Conservation (phyloP, 148 eudicot species). For the Linanthus parryae region DNA sequence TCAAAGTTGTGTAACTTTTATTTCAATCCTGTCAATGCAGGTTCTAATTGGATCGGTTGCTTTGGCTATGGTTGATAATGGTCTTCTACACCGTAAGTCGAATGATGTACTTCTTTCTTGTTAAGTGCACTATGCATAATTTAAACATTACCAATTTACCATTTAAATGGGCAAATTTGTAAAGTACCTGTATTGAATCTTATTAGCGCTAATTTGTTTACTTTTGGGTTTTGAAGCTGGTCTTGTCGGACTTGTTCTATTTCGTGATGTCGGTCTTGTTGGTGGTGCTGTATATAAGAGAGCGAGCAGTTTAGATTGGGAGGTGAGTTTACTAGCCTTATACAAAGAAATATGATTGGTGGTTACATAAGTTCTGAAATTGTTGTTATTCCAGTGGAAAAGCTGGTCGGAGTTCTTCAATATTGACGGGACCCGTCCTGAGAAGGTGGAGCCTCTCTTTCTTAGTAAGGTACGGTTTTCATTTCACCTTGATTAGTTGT, state of each 20-base stretch:
- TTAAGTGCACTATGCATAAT: neutral
- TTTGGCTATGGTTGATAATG: slow-evolving; percentile 84
- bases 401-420: slow-evolving; percentile 84
- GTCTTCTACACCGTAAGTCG: slow-evolving; percentile 85
- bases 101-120: slow-evolving; percentile 9
- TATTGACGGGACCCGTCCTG: slow-evolving; percentile 62
- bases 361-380: slow-evolving; percentile 5
- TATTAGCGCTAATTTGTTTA: neutral
- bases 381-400: slow-evolving; percentile 48
- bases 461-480: slow-evolving; percentile 67
- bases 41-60: slow-evolving; percentile 96
- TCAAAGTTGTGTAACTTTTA: too few relatives aligned
- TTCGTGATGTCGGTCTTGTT: slow-evolving; percentile 80
- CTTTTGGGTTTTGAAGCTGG: too few relatives aligned
- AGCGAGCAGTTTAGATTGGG: slow-evolving; percentile 71
- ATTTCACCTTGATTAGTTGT: neutral
- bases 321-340: slow-evolving; percentile 32
- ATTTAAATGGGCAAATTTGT: neutral
- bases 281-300: slow-evolving; percentile 90
- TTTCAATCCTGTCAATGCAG: slow-evolving; percentile 24
- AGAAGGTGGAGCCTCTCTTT: slow-evolving; percentile 83
- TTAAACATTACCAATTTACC: neutral
- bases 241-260: slow-evolving; percentile 77
- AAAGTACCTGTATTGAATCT: neutral
- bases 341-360: neutral